Percentiles rank a stretch among this genome's conserved stretches.
Evolutionary conservation across 495 filamentous ascomycete genomes (phyloP).

Genomic region (Achaetomiella virescens): DNA sequence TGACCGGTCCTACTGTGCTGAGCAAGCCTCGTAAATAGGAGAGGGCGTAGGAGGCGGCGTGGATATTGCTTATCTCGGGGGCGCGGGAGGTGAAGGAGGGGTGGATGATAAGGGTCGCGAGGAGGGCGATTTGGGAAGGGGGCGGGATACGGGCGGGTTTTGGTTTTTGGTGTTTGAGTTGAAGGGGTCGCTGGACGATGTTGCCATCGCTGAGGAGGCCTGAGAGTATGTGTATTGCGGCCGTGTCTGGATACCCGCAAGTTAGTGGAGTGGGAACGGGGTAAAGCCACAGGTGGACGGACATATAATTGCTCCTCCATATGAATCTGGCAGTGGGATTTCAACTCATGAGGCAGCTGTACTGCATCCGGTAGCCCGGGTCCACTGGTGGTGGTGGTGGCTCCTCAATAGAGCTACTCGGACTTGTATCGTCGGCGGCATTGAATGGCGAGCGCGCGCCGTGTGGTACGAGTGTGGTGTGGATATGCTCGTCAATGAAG

Average conservation of each 20-base stretch:
- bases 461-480: constrained; percentile 21
- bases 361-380: constrained; percentile 46
- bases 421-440: constrained; percentile 16
- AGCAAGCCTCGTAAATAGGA: constrained; percentile 39
- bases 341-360: constrained; percentile 55
- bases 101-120: constrained; percentile 63
- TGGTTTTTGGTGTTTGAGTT: constrained; percentile 14
- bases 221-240: constrained; percentile 62
- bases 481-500: constrained; percentile 14
- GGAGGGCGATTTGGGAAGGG: constrained; percentile 58
- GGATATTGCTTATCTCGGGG: constrained; percentile 27
- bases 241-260: constrained; percentile 44
- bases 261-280: background rate
- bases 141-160: constrained; percentile 42
- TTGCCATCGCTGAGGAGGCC: constrained; percentile 55
- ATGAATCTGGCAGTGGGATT: constrained; percentile 61
- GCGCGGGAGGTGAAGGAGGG: constrained; percentile 55
- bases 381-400: background rate
- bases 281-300: constrained; percentile 13
- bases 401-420: constrained; percentile 17
- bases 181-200: constrained; percentile 5
- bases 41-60: constrained; percentile 34
- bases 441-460: constrained; percentile 12
- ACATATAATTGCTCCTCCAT: constrained; percentile 73
- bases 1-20: constrained; percentile 35